phyloP scores from a whole-genome alignment of 1,284 basidiomycete species.

The Kwoniella shivajii region DNA sequence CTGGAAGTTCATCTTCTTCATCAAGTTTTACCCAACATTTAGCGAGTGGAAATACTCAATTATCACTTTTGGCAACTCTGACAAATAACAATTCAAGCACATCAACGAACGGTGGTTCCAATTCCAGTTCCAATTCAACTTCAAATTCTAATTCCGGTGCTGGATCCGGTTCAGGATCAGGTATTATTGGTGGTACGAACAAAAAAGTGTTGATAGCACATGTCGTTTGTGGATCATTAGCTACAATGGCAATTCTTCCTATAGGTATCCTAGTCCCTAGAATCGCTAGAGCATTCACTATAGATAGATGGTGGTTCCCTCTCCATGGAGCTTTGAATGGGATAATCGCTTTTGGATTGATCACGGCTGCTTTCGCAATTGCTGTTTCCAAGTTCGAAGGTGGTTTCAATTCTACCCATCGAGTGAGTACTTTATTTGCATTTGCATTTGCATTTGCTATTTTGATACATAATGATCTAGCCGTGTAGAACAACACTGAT shows the following conservation, averaged over 20 bases:
- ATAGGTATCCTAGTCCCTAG: slow-evolving; percentile 63
- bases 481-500: neutral
- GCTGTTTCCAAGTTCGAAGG: slow-evolving; percentile 24
- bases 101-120: neutral
- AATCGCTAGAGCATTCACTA: slow-evolving; percentile 61
- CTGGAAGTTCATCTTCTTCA: slow-evolving; percentile 47
- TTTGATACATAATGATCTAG: too few species aligned
- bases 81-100: slow-evolving; percentile 4
- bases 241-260: slow-evolving; percentile 65
- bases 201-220: slow-evolving; percentile 61
- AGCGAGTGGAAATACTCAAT: slow-evolving; percentile 50
- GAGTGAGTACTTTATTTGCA: slow-evolving; percentile 22
- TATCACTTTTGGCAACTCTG: slow-evolving; percentile 57
- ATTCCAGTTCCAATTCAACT: neutral
- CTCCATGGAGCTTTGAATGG: slow-evolving; percentile 60
- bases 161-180: neutral
- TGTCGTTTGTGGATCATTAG: slow-evolving; percentile 60
- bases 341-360: slow-evolving; percentile 61
- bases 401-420: slow-evolving; percentile 25
- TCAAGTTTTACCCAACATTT: slow-evolving; percentile 55
- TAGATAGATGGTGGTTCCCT: slow-evolving; percentile 60
- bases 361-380: slow-evolving; percentile 57
- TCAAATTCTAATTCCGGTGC: slow-evolving; percentile 11
- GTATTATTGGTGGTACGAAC: slow-evolving; percentile 11
- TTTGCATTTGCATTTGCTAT: too few species aligned